Evolutionary conservation across 2,329 filamentous ascomycete genomes (phyloP), one percentile per base, ranked within the genome.

Genomic region (Arthrocladium fulminans): DNA sequence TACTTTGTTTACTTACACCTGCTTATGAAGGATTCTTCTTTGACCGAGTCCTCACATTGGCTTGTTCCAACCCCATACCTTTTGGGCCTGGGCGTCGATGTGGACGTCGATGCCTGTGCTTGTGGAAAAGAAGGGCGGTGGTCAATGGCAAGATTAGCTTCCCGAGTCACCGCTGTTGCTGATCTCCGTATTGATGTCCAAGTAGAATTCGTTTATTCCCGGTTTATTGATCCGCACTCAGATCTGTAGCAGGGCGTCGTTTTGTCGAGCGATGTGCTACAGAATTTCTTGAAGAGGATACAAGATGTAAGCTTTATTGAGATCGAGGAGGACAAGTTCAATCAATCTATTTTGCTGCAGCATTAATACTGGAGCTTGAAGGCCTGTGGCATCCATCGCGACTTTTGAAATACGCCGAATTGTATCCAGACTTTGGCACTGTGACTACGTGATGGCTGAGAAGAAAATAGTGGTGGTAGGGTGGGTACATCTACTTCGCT

Each of bases 391-490:
- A 29, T 29, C 27, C 7, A 29, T n/a, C n/a, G n/a, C n/a, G n/a
- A n/a, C n/a, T n/a, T n/a, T n/a, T n/a, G n/a, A n/a, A n/a, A n/a
- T n/a, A n/a, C n/a, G n/a, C n/a, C n/a, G n/a, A n/a, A n/a, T n/a
- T n/a, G n/a, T n/a, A n/a, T n/a, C n/a, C 13, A 35, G 32, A 35
- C 32, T 35, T 15, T 6, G 13, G 32, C 17, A 35, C 17, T 35
- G 32, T 35, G 32, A 35, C 6, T 35, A 15, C n/a, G n/a, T 15
- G 13, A 57, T 56, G 51, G 20, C 24, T 41, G 42, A 58, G 24
- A 58, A 58, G 41, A 66, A 65, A 32, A 62, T 67, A 47, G 65
- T 67, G 13, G 64, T 67, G 3, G 60, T 66, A 23, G 65, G 65
- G 65, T 67, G 41, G 19, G 61, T 60, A 35, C 17, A 37, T 42